These are phyloP conservation scores for Botrytis elliptica DNA, from an alignment of 2,329 filamentous ascomycete species.

Conservation along the genomic window DNA sequence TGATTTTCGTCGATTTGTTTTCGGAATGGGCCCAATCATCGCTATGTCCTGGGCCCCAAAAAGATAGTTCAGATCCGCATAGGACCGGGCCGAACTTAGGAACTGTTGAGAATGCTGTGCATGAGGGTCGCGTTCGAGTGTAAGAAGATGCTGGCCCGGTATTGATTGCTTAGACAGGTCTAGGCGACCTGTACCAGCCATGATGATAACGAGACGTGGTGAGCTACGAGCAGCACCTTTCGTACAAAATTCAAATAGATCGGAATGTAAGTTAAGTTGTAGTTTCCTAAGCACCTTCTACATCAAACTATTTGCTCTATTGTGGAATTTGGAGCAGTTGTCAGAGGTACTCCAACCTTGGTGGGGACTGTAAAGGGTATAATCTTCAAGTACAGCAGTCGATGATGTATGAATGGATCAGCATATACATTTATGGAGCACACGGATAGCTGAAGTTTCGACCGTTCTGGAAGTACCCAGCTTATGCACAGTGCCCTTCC, in stretches of 20 bases:
- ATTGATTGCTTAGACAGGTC: constrained; percentile 11
- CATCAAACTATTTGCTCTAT: neutral
- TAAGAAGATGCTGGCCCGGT: constrained; percentile 9
- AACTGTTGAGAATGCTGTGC: constrained; percentile 13
- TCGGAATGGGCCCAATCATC: constrained; percentile 36
- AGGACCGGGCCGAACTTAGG: constrained; percentile 17
- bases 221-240: neutral
- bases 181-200: constrained; percentile 9
- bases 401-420: constrained; percentile 1
- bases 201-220: neutral
- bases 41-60: constrained; percentile 35
- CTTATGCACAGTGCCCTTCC: constrained; percentile 1
- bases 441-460: constrained; percentile 1
- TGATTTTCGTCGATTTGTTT: constrained; percentile 36
- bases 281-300: constrained; percentile 5
- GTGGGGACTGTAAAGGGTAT: neutral
- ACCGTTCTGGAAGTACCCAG: constrained; percentile 4
- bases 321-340: neutral
- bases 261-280: neutral
- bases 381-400: constrained; percentile 5
- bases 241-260: neutral
- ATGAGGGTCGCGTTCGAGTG: constrained; percentile 6
- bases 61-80: constrained; percentile 35
- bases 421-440: constrained; percentile 9
- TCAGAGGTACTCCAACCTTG: neutral